A percentile compares a stretch with the other conserved stretches of the same genome.
Evolutionary conservation across 1,139 yeast genomes (phyloP).

Genomic region (Blastobotrys illinoisensis): DNA sequence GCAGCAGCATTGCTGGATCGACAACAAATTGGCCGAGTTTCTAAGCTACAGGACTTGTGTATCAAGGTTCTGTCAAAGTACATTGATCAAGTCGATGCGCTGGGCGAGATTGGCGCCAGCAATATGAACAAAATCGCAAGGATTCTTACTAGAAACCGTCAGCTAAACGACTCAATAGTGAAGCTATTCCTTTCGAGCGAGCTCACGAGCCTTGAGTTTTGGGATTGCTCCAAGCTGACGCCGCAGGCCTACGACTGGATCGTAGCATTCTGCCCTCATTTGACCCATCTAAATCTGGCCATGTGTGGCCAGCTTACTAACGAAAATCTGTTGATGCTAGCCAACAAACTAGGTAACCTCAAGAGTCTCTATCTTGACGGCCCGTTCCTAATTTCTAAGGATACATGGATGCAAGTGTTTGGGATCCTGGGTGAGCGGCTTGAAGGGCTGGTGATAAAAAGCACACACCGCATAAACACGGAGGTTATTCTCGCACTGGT

Average conservation of each 20-base stretch:
- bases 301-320: constrained; percentile 94
- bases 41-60: constrained; percentile 77
- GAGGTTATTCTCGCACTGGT: constrained; percentile 59
- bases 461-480: constrained; percentile 77
- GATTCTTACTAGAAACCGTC: constrained; percentile 75
- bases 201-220: constrained; percentile 56
- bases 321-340: constrained; percentile 60
- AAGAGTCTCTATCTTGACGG: constrained; percentile 65
- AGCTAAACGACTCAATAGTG: constrained; percentile 65
- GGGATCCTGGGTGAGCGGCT: constrained; percentile 43
- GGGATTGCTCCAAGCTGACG: constrained; percentile 87
- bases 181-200: constrained; percentile 52
- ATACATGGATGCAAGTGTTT: constrained; percentile 72
- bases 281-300: constrained; percentile 59
- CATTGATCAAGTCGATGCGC: constrained; percentile 68
- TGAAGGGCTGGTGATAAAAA: constrained; percentile 55
- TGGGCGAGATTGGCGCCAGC: constrained; percentile 70
- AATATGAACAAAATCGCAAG: constrained; percentile 63
- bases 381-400: constrained; percentile 74
- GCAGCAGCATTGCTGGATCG: constrained; percentile 82
- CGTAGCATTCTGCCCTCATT: constrained; percentile 72
- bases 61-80: constrained; percentile 63
- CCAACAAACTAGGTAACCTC: constrained; percentile 52
- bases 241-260: constrained; percentile 61
- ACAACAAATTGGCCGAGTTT: constrained; percentile 49